Evolutionary conservation across 768 basidiomycete species (phyloP).

Genomic region (Gloeophyllum trabeum): DNA sequence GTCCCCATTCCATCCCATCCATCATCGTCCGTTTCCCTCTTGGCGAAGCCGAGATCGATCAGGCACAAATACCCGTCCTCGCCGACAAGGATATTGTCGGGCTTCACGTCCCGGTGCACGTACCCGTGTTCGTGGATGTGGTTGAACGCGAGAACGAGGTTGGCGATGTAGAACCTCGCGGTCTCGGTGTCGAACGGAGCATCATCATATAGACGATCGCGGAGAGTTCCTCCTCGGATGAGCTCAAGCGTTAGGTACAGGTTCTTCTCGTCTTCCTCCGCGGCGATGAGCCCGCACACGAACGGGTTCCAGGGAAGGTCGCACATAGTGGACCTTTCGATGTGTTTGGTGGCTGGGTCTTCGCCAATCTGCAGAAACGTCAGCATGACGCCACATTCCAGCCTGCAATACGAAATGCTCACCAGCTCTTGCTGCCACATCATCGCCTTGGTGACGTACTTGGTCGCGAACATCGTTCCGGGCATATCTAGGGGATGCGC

Average conservation of each 20-base stretch:
- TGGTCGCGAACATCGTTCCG: background rate
- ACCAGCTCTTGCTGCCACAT: constrained; percentile 13
- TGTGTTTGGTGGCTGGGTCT: constrained; percentile 25
- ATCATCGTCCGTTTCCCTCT: constrained; percentile 9
- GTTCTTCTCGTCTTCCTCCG: constrained; percentile 33
- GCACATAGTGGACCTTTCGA: constrained; percentile 30
- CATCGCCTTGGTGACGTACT: background rate
- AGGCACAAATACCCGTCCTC: constrained; percentile 43
- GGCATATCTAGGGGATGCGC: background rate
- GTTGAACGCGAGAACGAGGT: constrained; percentile 36
- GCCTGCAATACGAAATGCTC: too few species aligned
- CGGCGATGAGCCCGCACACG: constrained; percentile 31
- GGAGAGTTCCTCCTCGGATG: constrained; percentile 32
- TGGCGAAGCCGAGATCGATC: constrained; percentile 37
- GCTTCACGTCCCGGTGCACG: constrained; percentile 46
- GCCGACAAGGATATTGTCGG: constrained; percentile 45
- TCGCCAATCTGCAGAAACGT: too few species aligned
- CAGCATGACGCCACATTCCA: too few species aligned
- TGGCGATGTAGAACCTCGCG: constrained; percentile 42
- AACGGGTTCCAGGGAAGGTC: constrained; percentile 44
- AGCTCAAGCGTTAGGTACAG: constrained; percentile 42
- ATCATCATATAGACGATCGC: constrained; percentile 19
- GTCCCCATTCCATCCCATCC: constrained; percentile 32
- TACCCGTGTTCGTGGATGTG: constrained; percentile 33
- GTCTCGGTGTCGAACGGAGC: constrained; percentile 20